Base-by-base conservation (phyloP, 169 alveolate genomes). In the Cryptosporidium bovis region DNA sequence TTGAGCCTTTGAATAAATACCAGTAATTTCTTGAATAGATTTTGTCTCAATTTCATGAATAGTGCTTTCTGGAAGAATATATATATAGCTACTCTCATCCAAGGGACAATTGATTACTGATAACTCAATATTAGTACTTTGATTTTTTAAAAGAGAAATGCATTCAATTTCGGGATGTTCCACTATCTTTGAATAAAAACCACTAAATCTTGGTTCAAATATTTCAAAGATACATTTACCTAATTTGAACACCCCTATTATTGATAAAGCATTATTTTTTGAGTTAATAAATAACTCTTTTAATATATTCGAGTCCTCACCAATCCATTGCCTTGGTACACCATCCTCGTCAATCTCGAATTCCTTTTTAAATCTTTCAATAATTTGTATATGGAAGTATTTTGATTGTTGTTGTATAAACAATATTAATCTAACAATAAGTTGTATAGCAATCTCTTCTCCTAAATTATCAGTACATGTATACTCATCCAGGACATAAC, bases 301-400 rank as follows among this genome's bases (percentile, higher is more conserved):
- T 56, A 77, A 55, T n/a, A 5, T 40, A 18, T 34, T 44, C 6
- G 87, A 34, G n/a, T 77, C 71, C n/a, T 77, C 87, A 44, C 87
- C 87, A 34, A 77, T 77, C 87, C 87, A 77, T 62, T 77, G 87
- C 15, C 87, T 77, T 20, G 87, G 87, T 20, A 77, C 13, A 56
- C 64, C 87, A 36, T 77, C 71, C 64, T 77, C 64, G 40, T 77
- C 87, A 60, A 60, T 36, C 36, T 77, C 87, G 58, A 77, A 77
- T 18, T 60, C 71, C 6, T 53, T 77, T 31, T 77, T 77, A 60
- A 77, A 77, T 24, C 87, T 55, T 2, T 77, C 77, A 44, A 77
- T 33, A 40, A 62, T 27, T 40, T 60, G 27, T 31, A 77, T 44
- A 60, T 77, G 87, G 34, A 77, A 77, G 31, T 60, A 77, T 53